Evolutionary conservation across 2,329 filamentous ascomycete species (phyloP), one percentile per base, ranked within the genome.

Genomic region (Diatrype stigma): DNA sequence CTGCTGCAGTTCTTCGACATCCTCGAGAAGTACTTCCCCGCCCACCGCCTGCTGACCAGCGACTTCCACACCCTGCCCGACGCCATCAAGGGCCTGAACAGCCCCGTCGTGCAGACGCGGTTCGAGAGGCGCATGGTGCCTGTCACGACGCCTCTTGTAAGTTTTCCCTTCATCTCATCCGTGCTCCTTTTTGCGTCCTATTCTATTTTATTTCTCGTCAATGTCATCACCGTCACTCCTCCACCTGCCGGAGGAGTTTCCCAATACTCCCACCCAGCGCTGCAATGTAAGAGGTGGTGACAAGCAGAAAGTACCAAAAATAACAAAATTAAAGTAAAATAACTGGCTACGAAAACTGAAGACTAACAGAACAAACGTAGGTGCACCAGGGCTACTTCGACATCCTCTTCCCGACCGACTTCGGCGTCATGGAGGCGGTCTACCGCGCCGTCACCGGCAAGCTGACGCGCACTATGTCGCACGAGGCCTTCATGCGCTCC

Each of bases 341-440:
- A 11, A 7, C 17, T 8, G 4, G 11, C 37, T 17, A 14, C 6
- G 19, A 28, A 7, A 30, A 32, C 23, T 14, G 21, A 47, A 12
- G 5, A 28, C 14, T 26, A 47, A 38, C 10, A 26, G n/a, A n/a
- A 3, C 17, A 8, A 42, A 19, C 34, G 38, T 56, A 95, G 90
- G 90, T 96, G 45, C 92, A 97, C 68, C 95, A 99, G 74, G 95
- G 94, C 44, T 97, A 96, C 72, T 99, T 99, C 67, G 95, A 99
- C 67, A 96, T 99, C 62, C 85, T 99, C 66, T 99, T 99, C 73
- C 94, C 94, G 0, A 99, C 94, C 11, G 88, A 99, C 70, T 99
- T 99, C 67, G 79, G 82, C 56, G 86, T 96, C 59, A 87, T 94
- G 71, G 91, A 97, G 70, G 85, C 90, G 62, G 84, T 97, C 60